Evolutionary conservation across 169 alveolate species (phyloP).

Genomic region (Cryptosporidium ubiquitum): DNA sequence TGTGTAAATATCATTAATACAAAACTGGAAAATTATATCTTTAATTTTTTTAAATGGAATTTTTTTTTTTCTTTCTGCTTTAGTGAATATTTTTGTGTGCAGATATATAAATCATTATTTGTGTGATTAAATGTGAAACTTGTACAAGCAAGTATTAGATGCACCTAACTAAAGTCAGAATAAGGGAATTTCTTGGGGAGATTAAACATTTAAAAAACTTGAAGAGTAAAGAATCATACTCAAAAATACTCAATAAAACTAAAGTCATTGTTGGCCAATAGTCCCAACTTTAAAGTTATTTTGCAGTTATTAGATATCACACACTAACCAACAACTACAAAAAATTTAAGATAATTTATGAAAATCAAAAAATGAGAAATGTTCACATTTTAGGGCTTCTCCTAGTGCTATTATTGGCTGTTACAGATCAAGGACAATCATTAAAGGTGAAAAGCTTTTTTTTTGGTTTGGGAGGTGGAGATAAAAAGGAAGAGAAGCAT

Average conservation of each 20-base stretch:
- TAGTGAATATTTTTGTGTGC: conserved; percentile 16
- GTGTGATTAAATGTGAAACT: conserved; percentile 23
- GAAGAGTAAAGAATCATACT: not conserved
- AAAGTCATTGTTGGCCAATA: not conserved
- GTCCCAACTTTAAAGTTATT: not conserved
- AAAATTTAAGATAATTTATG: not conserved
- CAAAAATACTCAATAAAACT: too few relatives aligned
- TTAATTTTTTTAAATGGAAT: not conserved
- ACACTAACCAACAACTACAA: not conserved
- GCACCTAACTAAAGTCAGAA: not conserved
- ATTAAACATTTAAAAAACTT: not conserved
- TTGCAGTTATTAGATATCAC: not conserved
- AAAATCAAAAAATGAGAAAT: conserved; percentile 35
- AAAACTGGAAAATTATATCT: not conserved
- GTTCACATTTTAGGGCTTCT: conserved; percentile 1
- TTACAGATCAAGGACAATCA: conserved; percentile 4
- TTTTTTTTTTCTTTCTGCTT: not conserved
- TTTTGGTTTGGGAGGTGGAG: conserved; percentile 46
- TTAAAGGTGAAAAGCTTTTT: conserved; percentile 49
- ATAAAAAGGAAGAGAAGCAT: conserved; percentile 18
- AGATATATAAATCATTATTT: not conserved
- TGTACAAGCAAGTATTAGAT: not conserved
- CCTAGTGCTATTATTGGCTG: not conserved
- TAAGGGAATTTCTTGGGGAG: not conserved
- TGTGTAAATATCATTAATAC: too few relatives aligned